Conservation (phyloP, 116 monocot genomes). For the Trichopus zeylanicus region DNA sequence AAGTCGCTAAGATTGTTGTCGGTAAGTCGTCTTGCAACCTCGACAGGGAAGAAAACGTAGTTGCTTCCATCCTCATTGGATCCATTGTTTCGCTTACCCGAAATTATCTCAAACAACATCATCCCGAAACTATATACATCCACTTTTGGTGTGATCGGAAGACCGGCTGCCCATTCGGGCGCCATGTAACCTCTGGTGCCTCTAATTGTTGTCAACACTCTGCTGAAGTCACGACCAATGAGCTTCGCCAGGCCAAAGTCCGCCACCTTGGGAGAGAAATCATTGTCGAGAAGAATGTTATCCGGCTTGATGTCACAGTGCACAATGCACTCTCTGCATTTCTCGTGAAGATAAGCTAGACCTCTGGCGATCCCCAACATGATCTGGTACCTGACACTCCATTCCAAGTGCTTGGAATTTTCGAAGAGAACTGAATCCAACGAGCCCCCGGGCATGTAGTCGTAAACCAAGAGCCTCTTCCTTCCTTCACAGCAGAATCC, state of each 20-base stretch:
- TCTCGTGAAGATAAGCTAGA: slow-evolving; percentile 1
- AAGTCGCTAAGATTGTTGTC: slow-evolving; percentile 12
- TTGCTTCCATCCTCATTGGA: neutral
- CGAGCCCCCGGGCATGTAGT: slow-evolving; percentile 21
- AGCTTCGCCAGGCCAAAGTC: slow-evolving; percentile 50
- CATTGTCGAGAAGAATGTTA: slow-evolving; percentile 38
- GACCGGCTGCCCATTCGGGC: slow-evolving; percentile 42
- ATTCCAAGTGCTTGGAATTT: neutral
- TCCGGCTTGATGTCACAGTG: slow-evolving; percentile 27
- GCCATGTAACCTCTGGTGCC: slow-evolving; percentile 51
- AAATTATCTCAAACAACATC: slow-evolving; percentile 39
- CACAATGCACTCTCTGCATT: slow-evolving; percentile 5
- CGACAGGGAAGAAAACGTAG: slow-evolving; percentile 12
- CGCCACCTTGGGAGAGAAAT: slow-evolving; percentile 27
- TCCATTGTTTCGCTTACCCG: slow-evolving; percentile 24
- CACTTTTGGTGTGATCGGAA: slow-evolving; percentile 34
- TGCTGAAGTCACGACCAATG: slow-evolving; percentile 26
- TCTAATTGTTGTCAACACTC: slow-evolving; percentile 24
- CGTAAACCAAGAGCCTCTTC: slow-evolving; percentile 10
- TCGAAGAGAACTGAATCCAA: slow-evolving; percentile 14
- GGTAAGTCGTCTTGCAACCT: slow-evolving; percentile 7
- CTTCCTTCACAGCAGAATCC: slow-evolving; percentile 18
- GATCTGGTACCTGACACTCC: slow-evolving; percentile 10
- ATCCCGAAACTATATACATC: slow-evolving; percentile 45
- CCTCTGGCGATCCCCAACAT: neutral